A percentile compares a stretch with the other conserved stretches of the same genome.
phyloP scores from a whole-genome alignment of 2,329 filamentous ascomycete species.

The Alternaria metachromatica region DNA sequence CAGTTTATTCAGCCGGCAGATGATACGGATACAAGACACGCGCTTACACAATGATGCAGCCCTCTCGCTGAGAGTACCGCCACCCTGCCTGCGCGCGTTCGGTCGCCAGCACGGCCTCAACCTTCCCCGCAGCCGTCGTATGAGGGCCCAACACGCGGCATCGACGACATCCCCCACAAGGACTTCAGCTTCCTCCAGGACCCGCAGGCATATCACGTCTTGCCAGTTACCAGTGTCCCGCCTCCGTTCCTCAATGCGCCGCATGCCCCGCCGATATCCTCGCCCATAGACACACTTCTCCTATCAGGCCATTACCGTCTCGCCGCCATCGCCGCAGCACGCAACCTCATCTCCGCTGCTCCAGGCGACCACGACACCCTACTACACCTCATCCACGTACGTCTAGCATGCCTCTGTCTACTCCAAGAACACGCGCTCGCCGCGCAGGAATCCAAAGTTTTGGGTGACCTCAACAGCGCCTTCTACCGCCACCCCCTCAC shows the following conservation, averaged over 20 bases:
- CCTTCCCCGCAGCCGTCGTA: slow-evolving; percentile 27
- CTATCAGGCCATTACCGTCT: slow-evolving; percentile 78
- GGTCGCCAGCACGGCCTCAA: slow-evolving; percentile 28
- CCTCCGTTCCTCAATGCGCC: slow-evolving; percentile 72
- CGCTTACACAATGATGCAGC: slow-evolving; percentile 25
- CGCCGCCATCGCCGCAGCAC: slow-evolving; percentile 72
- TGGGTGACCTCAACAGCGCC: slow-evolving; percentile 68
- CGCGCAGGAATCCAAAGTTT: slow-evolving; percentile 66
- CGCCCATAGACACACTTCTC: slow-evolving; percentile 73
- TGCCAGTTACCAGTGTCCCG: slow-evolving; percentile 68
- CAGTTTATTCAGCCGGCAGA: slow-evolving; percentile 13
- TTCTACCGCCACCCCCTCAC: slow-evolving; percentile 58
- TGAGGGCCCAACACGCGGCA: slow-evolving; percentile 25
- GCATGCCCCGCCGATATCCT: slow-evolving; percentile 64
- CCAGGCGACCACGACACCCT: slow-evolving; percentile 69
- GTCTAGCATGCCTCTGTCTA: slow-evolving; percentile 81
- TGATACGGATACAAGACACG: neutral
- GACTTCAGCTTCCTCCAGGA: slow-evolving; percentile 66
- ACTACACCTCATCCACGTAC: slow-evolving; percentile 79
- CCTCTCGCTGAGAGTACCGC: slow-evolving; percentile 27
- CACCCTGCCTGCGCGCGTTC: slow-evolving; percentile 25
- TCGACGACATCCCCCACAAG: slow-evolving; percentile 58
- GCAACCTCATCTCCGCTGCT: slow-evolving; percentile 61
- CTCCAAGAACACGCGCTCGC: slow-evolving; percentile 68
- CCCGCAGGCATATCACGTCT: slow-evolving; percentile 65